Evolutionary conservation across 2,329 filamentous ascomycete genomes (phyloP), one percentile per base, ranked within the genome.

Genomic region (Tolypocladium ovalisporum): DNA sequence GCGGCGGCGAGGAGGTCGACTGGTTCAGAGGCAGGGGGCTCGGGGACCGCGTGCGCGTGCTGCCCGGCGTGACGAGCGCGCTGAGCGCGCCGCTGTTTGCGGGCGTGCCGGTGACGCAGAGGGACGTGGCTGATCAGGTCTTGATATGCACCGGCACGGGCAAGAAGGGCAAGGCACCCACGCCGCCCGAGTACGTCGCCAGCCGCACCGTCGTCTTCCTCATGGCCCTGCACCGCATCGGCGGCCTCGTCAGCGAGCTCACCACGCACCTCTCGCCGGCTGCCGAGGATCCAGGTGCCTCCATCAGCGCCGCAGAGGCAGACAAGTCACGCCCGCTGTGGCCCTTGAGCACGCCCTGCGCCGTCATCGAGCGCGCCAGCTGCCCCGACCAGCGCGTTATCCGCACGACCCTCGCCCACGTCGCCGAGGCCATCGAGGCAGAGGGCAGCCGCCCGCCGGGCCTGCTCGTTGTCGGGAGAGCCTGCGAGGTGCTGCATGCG

Each of bases 121-220:
- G 94, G 6, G 88, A 88, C 51, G 88, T 96, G 0, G 88, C 90
- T 4, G 94, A 99, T 67, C 92, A 97, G 71, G 86, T 99, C 0
- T 79, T 99, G 32, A 82, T 99, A n/a, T 97, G 94, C 74, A 99
- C 94, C 0, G 94, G 94, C 0, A 99, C 94, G 0, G 94, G 94
- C 1, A 84, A 94, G 66, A 95, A 96, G 73, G 94, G 94, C 15
- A 87, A 83, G 56, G 78, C 90, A 0, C 91, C 91, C 0, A 76
- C 83, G n/a, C 90, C 91, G 37, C 94, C 94, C 0, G 85, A 86
- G 61, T 96, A 85, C 69, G 83, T 92, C 0, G 70, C 79, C 2
- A 87, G 82, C 10, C 82, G 92, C 58, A 97, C 94, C 0, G 89
- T 94, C 1, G 89, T 99, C 4, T 96, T 97, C 63, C 75, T 99